A percentile compares a stretch with the other conserved stretches of the same genome.
These are phyloP conservation scores for Eleusine coracana DNA, from an alignment of 176 grass and related monocot genomes.

Conservation along the genomic window DNA sequence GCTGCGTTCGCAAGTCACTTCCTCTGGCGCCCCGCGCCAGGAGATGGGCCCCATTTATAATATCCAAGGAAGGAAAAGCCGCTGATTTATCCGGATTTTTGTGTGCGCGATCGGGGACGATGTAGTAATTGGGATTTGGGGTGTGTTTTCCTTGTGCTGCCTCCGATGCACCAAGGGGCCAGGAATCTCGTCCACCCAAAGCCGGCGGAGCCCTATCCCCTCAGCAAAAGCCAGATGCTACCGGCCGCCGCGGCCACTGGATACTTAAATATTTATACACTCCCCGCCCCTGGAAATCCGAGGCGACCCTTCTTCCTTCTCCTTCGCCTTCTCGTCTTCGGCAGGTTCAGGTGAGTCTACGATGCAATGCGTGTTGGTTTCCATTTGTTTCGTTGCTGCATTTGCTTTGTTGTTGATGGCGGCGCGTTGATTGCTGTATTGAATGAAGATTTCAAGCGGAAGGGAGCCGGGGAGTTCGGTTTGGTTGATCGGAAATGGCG, in stretches of 20 bases:
- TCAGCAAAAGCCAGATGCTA: conserved; percentile 50
- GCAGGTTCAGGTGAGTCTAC: neutral
- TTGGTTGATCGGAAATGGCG: conserved; percentile 55
- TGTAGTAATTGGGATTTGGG: neutral
- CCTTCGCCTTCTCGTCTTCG: neutral
- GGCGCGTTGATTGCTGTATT: neutral
- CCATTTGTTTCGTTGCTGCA: neutral
- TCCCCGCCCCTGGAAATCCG: neutral
- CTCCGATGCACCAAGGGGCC: conserved; percentile 24
- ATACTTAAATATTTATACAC: conserved; percentile 35
- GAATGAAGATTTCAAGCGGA: conserved; percentile 46
- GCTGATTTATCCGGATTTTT: conserved; percentile 15
- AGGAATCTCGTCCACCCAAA: conserved; percentile 74
- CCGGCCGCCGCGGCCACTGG: conserved; percentile 33
- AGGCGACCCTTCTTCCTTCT: neutral
- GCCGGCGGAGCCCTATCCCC: conserved; percentile 63
- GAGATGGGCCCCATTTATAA: neutral
- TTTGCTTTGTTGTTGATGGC: neutral
- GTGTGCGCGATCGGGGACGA: neutral
- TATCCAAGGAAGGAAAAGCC: neutral
- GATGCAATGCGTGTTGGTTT: conserved; percentile 4
- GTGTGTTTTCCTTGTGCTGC: neutral
- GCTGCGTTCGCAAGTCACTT: neutral
- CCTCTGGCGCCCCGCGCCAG: neutral
- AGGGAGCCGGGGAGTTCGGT: neutral